Evolutionary conservation across 148 eudicot genomes (phyloP), one percentile per base, ranked within the genome.

Genomic region (Pharnaceum exiguum): DNA sequence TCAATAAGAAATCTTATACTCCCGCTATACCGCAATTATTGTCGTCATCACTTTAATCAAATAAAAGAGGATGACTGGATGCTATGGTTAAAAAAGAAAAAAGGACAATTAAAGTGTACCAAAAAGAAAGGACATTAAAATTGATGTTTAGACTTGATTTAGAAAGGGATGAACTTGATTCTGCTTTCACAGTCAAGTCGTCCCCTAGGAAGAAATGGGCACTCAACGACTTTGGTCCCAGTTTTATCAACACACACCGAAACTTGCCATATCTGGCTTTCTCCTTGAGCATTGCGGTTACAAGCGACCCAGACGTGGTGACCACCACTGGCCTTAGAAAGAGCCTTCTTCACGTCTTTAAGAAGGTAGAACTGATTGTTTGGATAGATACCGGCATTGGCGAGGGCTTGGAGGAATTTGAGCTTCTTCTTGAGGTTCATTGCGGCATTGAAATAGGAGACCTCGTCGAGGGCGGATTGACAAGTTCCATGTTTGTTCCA

Each of bases 161-260:
- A 80, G 28, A 69, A 77, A 5, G 70, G 12, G 29, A 83, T 82
- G 22, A 81, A 78, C 56, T 67, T 59, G 35, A 73, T 30, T 13
- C 28, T 56, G 22, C 64, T 40, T 11, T 22, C 47, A 62, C 77
- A 73, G 7, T 40, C 49, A 13, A 43, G 55, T 15, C 22, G 59
- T 5, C 32, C 43, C 23, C 33, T 10, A 1, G 68, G 65, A 18
- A 31, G 5, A 2, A 57, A 50, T 2, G 72, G 58, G 15, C 77
- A 73, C 2, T 73, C 46, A 18, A 67, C 52, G 28, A 73, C 39
- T 0, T 50, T 33, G 22, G 43, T 42, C 33, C 68, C 77, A 24
- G 50, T 60, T 10, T 44, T 67, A 55, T 73, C 77, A 12, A 67
- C 77, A 62, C 77, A 73, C 30, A 60, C 27, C 9, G 63, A 43